Base-by-base conservation (phyloP, 148 eudicot genomes). In the Rhododendron henanense region DNA sequence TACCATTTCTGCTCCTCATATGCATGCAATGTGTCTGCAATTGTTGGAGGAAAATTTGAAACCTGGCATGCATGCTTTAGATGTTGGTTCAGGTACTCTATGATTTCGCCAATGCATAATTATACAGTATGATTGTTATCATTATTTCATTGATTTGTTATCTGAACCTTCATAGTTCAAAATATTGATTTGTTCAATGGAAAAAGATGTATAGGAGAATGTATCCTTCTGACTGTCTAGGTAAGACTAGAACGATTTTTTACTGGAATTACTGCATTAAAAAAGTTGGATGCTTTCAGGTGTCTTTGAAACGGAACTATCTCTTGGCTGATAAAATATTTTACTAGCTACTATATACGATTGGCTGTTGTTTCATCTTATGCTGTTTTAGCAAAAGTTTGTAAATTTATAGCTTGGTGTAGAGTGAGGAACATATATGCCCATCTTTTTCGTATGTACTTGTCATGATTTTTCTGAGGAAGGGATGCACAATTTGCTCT, bases 1-100 rank as follows among this genome's bases (percentile, higher is more conserved):
- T 83, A 97, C 99, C 41, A 97, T 97, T 85, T 97, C 99, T 61
- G 99, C 99, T 44, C 99, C 99, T 86, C 99, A 97, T 90, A 95
- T 97, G 99, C 99, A 97, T 86, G 99, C 98, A 5, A 92, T 87
- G 85, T 97, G 99, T 90, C 98, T 97, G 88, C 92, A 97, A 57
- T 91, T 97, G 59, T 86, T 97, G 87, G 92, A 93, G 87, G 88
- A 93, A 35, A 87, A 94, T 86, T 92, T 95, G 88, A 93, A 97
- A 90, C 98, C 96, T 85, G 99, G 99, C 84, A 97, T 95, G 98
- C 98, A 88, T 88, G 94, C 95, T 67, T 89, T 97, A 86, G 99
- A 97, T 91, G 94, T 97, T 84, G 99, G 99, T 89, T 95, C 99
- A 91, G 99, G 99, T 97, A 87, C 65, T 45, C 23, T 81, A 63